These are phyloP conservation scores for Ogataea ganodermae DNA, from an alignment of 805 yeast genomes.

Conservation along the genomic window DNA sequence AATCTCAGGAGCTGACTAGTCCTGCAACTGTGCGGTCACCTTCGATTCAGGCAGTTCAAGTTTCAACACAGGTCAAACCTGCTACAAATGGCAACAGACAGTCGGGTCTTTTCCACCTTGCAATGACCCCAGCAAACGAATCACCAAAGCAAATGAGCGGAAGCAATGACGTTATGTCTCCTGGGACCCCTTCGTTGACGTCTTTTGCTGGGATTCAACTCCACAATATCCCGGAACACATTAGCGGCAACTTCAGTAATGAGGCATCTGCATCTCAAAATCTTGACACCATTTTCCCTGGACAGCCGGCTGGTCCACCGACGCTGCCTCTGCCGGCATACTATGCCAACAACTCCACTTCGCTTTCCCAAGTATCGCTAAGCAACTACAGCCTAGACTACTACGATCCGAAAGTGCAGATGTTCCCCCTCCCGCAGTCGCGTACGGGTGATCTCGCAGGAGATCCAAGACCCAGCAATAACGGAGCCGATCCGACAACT, in stretches of 20 bases:
- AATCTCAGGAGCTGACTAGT: background rate
- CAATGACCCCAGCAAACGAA: constrained; percentile 18
- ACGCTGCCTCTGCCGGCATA: constrained; percentile 7
- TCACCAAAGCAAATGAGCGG: constrained; percentile 6
- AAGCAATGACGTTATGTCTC: constrained; percentile 3
- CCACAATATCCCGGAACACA: constrained; percentile 26
- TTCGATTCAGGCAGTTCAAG: background rate
- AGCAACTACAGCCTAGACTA: constrained; percentile 27
- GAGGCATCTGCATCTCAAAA: background rate
- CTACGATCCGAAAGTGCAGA: constrained; percentile 24
- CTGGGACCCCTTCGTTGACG: constrained; percentile 11
- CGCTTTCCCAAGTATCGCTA: constrained; percentile 25
- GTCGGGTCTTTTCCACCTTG: constrained; percentile 11
- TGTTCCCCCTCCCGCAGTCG: constrained; percentile 23
- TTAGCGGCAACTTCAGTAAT: background rate
- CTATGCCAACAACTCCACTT: constrained; percentile 14
- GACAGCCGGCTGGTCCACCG: background rate
- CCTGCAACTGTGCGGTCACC: background rate
- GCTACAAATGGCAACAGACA: background rate
- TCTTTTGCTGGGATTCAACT: constrained; percentile 18
- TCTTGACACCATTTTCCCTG: background rate
- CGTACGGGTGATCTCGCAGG: constrained; percentile 5
- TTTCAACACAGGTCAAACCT: background rate
- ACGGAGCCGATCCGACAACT: constrained; percentile 11
- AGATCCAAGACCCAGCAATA: constrained; percentile 5